Conservation (phyloP, 1,139 yeast species). For the Wickerhamomyces sp. region DNA sequence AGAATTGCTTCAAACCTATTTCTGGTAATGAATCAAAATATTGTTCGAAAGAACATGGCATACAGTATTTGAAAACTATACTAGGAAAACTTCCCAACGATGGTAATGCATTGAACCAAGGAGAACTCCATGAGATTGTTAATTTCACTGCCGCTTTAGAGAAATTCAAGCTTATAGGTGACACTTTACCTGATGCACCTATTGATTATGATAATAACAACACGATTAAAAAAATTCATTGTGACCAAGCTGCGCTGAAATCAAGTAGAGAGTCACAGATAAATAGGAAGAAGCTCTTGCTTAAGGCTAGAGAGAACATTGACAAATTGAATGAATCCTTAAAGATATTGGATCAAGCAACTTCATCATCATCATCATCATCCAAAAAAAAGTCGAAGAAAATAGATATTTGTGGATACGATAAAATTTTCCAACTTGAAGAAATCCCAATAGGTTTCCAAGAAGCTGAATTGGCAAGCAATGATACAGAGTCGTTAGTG, state of each 20-base stretch:
- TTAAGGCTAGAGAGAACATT: constrained; percentile 25
- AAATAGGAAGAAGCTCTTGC: constrained; percentile 13
- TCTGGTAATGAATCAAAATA: constrained; percentile 51
- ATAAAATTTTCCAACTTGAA: constrained; percentile 26
- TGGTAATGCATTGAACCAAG: constrained; percentile 17
- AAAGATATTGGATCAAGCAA: constrained; percentile 4
- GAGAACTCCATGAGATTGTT: constrained; percentile 19
- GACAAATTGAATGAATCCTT: constrained; percentile 26
- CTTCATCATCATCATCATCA: constrained; percentile 2
- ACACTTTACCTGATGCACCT: constrained; percentile 34
- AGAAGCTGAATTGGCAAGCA: constrained; percentile 14
- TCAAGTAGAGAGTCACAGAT: constrained; percentile 10
- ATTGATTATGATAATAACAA: constrained; percentile 25
- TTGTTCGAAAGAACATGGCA: constrained; percentile 73
- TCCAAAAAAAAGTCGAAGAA: constrained; percentile 14
- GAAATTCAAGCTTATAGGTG: constrained; percentile 30
- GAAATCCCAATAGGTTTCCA: not conserved
- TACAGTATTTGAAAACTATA: constrained; percentile 40
- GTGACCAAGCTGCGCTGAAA: constrained; percentile 16
- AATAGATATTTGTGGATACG: constrained; percentile 26
- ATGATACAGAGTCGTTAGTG: constrained; percentile 14
- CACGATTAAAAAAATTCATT: constrained; percentile 15
- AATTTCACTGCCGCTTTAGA: constrained; percentile 29
- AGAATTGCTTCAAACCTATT: constrained; percentile 58
- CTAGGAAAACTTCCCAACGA: constrained; percentile 19